phyloP scores from a whole-genome alignment of 2,329 filamentous ascomycete genomes.

The Penicillium sp. region DNA sequence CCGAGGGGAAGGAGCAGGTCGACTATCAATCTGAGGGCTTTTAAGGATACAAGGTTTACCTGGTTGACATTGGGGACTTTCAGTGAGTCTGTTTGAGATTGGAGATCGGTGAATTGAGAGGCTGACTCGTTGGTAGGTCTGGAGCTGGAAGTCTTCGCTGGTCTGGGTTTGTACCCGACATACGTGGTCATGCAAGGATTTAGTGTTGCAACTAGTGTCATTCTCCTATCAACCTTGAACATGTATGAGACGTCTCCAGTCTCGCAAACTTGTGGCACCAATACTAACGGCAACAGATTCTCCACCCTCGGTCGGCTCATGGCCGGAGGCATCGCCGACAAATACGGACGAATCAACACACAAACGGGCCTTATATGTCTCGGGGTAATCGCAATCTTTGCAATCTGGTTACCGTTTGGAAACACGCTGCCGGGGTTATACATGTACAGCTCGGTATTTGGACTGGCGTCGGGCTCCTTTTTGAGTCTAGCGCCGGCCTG shows the following conservation, averaged over 20 bases:
- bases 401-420: slow-evolving; percentile 48
- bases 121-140: slow-evolving; percentile 21
- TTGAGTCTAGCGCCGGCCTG: slow-evolving; percentile 48
- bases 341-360: slow-evolving; percentile 49
- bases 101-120: background rate
- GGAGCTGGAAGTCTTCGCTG: slow-evolving; percentile 33
- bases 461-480: slow-evolving; percentile 49
- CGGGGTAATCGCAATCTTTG: slow-evolving; percentile 41
- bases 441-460: slow-evolving; percentile 43
- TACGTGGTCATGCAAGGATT: slow-evolving; percentile 32
- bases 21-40: slow-evolving; percentile 45
- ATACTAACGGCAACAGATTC: slow-evolving; percentile 21
- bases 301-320: slow-evolving; percentile 47
- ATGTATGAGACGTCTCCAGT: slow-evolving; percentile 21
- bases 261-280: too few relatives aligned
- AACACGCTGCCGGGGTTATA: slow-evolving; percentile 21
- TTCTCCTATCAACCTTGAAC: slow-evolving; percentile 40
- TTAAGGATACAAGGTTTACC: slow-evolving; percentile 44
- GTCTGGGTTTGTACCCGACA: slow-evolving; percentile 30
- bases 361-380: slow-evolving; percentile 32
- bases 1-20: slow-evolving; percentile 32
- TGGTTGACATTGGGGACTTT: slow-evolving; percentile 48
- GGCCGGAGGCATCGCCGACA: slow-evolving; percentile 46
- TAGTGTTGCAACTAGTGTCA: slow-evolving; percentile 29
- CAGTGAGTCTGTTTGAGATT: slow-evolving; percentile 26